These are phyloP conservation scores for Kentomonas sorsogonicus DNA, from an alignment of 208 protist species.

Conservation along the genomic window DNA sequence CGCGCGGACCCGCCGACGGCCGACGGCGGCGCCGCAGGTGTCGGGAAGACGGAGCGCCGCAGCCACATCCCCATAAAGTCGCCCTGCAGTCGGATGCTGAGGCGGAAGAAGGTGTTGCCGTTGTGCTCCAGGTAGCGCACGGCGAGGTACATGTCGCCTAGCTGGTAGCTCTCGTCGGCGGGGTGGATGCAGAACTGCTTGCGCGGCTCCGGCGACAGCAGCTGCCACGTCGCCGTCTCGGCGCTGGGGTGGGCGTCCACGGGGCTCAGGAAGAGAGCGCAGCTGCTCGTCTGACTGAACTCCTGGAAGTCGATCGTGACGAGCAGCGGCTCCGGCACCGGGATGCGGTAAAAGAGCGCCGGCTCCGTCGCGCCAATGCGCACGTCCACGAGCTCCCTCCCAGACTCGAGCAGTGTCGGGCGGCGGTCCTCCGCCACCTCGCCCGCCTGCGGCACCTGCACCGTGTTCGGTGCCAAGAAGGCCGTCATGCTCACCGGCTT, in stretches of 20 bases:
- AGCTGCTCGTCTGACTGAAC: conserved; percentile 67
- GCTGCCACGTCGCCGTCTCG: conserved; percentile 77
- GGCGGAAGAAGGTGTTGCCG: conserved; percentile 63
- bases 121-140: conserved; percentile 74
- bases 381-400: conserved; percentile 42
- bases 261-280: conserved; percentile 67
- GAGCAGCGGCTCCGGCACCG: conserved; percentile 30
- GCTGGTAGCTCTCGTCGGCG: conserved; percentile 50
- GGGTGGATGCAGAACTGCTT: conserved; percentile 78
- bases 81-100: conserved; percentile 35
- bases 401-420: no score
- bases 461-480: no score
- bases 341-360: conserved; percentile 54
- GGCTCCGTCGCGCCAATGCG: conserved; percentile 48
- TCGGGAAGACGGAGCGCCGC: conserved; percentile 15
- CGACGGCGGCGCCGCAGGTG: not conserved
- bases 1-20: not conserved
- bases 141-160: conserved; percentile 50
- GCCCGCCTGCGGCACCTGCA: no score
- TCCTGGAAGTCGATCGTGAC: conserved; percentile 77
- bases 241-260: conserved; percentile 44
- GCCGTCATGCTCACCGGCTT: no score
- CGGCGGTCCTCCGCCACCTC: no score
- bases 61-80: conserved; percentile 47
- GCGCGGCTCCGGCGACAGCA: conserved; percentile 52